phyloP scores from a whole-genome alignment of 2,329 filamentous ascomycete genomes.

The Pseudocercospora macadamiae region DNA sequence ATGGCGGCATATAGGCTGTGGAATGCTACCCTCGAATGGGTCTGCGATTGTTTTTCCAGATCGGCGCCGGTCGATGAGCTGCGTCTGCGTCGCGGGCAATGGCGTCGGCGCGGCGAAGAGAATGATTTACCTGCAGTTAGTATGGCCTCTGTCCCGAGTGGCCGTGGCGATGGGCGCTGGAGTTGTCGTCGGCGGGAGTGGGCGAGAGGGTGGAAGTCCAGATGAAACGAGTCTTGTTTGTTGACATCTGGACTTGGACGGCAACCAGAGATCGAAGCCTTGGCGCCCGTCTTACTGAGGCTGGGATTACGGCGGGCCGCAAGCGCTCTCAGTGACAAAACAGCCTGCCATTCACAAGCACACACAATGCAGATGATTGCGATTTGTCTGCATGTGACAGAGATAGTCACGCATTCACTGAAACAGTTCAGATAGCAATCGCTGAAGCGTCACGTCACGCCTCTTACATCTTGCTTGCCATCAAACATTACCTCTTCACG shows the following conservation, averaged over 20 bases:
- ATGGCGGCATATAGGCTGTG: conserved; percentile 10
- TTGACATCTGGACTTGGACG: background rate
- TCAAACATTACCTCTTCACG: background rate
- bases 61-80: background rate
- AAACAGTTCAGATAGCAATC: too few relatives aligned
- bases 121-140: background rate
- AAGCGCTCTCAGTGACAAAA: too few relatives aligned
- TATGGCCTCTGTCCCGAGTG: background rate
- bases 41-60: conserved; percentile 4
- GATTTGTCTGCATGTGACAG: too few relatives aligned
- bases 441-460: too few relatives aligned
- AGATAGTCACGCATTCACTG: too few relatives aligned
- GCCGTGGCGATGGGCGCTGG: background rate
- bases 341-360: background rate
- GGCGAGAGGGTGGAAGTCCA: background rate
- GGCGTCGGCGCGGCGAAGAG: background rate
- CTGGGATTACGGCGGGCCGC: too few relatives aligned
- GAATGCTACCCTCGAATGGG: conserved; percentile 10
- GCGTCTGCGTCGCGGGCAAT: conserved; percentile 2
- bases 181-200: background rate
- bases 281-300: too few relatives aligned
- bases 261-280: background rate
- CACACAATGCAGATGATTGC: background rate
- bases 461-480: background rate
- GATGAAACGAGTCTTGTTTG: background rate